These are phyloP conservation scores for Candida silvicultrix DNA, from an alignment of 805 yeast genomes.

Conservation along the genomic window DNA sequence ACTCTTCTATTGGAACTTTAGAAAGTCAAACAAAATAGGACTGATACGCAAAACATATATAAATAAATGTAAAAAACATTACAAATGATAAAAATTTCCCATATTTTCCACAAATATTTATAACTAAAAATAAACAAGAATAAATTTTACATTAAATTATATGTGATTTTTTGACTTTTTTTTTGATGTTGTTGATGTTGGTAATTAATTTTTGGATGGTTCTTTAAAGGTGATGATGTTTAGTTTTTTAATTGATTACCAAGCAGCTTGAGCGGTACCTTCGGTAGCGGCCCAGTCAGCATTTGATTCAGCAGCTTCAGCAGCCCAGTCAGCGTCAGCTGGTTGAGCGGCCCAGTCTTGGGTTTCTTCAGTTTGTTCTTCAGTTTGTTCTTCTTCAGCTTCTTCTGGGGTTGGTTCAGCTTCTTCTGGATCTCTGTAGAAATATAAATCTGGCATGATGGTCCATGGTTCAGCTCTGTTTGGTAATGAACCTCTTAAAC, in stretches of 20 bases:
- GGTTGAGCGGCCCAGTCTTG: conserved; percentile 68
- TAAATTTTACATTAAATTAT: conserved; percentile 21
- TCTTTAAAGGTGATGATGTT: not conserved
- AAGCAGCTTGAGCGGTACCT: conserved; percentile 14
- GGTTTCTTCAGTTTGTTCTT: conserved; percentile 59
- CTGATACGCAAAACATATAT: not conserved
- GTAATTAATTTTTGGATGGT: no score
- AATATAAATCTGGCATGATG: conserved; percentile 99
- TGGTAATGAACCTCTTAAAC: conserved; percentile 96
- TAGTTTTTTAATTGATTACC: conserved; percentile 13
- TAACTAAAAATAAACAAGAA: conserved; percentile 11
- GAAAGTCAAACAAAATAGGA: not conserved
- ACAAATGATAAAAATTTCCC: not conserved
- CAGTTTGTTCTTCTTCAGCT: conserved; percentile 45
- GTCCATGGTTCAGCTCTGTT: conserved; percentile 97
- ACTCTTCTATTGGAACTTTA: not conserved
- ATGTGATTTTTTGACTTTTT: not conserved
- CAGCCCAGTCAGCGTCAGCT: conserved; percentile 74
- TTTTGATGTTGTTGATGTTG: conserved; percentile 10
- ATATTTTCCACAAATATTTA: not conserved
- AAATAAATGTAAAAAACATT: not conserved
- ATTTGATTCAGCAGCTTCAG: conserved; percentile 57
- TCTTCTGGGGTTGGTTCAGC: conserved; percentile 72
- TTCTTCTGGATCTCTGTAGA: conserved; percentile 99
- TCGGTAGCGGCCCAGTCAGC: conserved; percentile 50